phyloP scores from a whole-genome alignment of 441 rosid genomes.

The Populus trichocarpa region DNA sequence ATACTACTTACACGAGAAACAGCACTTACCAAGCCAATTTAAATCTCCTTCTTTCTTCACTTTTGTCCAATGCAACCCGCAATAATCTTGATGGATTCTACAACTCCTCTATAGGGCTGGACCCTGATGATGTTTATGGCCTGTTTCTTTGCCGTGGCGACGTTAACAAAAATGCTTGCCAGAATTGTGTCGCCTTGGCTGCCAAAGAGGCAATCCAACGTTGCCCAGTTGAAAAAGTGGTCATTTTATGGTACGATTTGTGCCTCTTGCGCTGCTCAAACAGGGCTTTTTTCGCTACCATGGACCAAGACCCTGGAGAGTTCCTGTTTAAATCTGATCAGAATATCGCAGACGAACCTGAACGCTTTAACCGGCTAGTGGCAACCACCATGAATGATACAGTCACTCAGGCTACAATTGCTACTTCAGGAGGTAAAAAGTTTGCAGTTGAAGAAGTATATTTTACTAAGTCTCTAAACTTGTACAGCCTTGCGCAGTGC shows the following conservation, averaged over 20 bases:
- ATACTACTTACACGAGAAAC: conserved; percentile 7
- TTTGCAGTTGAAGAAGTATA: conserved; percentile 12
- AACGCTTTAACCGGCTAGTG: neutral
- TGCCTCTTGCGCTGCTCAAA: conserved; percentile 29
- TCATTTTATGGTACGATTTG: conserved; percentile 22
- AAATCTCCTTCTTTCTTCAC: conserved; percentile 16
- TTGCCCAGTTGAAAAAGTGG: conserved; percentile 18
- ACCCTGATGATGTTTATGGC: conserved; percentile 20
- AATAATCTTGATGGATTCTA: conserved; percentile 11
- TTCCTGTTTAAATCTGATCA: neutral
- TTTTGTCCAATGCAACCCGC: conserved; percentile 5
- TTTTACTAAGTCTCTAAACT: neutral
- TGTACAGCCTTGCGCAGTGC: conserved; percentile 47
- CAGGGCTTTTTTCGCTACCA: neutral
- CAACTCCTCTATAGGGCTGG: conserved; percentile 6
- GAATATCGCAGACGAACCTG: neutral
- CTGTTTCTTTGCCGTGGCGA: conserved; percentile 43
- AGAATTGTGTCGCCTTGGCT: conserved; percentile 18
- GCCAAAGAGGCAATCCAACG: neutral
- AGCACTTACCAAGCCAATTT: conserved; percentile 21
- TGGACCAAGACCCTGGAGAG: neutral
- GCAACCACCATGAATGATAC: neutral
- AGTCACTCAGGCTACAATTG: conserved; percentile 7
- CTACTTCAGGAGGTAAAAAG: neutral
- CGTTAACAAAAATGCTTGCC: conserved; percentile 14